Base-by-base conservation (phyloP, 2,329 filamentous ascomycete genomes). In the Metarhizium humberi region DNA sequence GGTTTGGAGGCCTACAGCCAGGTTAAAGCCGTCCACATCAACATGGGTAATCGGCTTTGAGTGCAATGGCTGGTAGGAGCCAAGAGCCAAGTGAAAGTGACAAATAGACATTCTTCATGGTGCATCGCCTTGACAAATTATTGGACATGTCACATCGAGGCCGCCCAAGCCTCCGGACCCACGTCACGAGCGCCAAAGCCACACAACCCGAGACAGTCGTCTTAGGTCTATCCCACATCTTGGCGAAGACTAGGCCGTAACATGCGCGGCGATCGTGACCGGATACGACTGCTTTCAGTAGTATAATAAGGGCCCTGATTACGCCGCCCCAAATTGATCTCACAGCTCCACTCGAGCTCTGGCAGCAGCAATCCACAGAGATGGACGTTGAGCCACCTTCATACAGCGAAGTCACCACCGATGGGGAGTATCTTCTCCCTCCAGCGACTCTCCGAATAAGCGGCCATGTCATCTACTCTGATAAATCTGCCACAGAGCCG, bases 401-500 rank as follows among this genome's bases (percentile, higher is more conserved):
- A 16, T 67, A 67, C 56, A 56, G 60, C 38, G 59, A 59, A 50
- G 3, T 36, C 49, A 36, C 18, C 18, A 25, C 40, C 40, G 32
- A 53, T 55, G 53, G 56, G 38, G 53, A 56, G 40, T 57, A 57
- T 7, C 53, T 62, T 29, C 56, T 67, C 13, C 64, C 64, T 29
- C 70, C 69, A 18, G 63, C 64, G 4, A 71, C 68, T 1, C 64
- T 71, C 42, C 63, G 65, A 53, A 58, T 69, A 16, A 63, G 63
- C n/a, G 66, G 65, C 42, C 67, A 68, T 53, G 68, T 71, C 62
- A 62, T 72, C 57, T 65, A 69, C 63, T 65, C 66, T 1, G 59
- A 59, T 46, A 61, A 67, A 18, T 57, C 63, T 3, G 54, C 62
- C 20, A 61, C 64, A 16, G 63, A 65, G 36, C 66, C 69, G 1